These are phyloP conservation scores for Phytopythium sindhum DNA, from an alignment of 352 stramenopile genomes.

Conservation along the genomic window DNA sequence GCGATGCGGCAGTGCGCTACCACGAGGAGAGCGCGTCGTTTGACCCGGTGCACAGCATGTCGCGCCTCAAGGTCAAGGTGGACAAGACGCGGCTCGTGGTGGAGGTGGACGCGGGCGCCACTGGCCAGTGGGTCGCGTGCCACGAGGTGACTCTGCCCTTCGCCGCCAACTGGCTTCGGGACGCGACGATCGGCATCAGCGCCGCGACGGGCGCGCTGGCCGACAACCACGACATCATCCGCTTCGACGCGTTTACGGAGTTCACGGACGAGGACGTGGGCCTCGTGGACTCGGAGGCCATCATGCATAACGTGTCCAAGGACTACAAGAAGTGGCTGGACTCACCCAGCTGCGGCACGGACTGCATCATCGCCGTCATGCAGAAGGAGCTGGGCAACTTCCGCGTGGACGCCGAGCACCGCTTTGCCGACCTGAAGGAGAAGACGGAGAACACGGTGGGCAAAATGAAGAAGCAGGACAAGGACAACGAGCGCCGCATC, in stretches of 20 bases:
- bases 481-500: slow-evolving; percentile 72
- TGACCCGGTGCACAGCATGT: slow-evolving; percentile 78
- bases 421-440: slow-evolving; percentile 81
- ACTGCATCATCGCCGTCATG: slow-evolving; percentile 75
- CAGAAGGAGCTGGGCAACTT: slow-evolving; percentile 82
- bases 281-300: slow-evolving; percentile 55
- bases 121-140: slow-evolving; percentile 62
- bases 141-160: slow-evolving; percentile 67
- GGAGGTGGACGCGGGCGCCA: slow-evolving; percentile 62
- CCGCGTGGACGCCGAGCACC: slow-evolving; percentile 76
- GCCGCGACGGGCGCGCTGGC: slow-evolving; percentile 71
- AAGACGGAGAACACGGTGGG: slow-evolving; percentile 79
- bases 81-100: slow-evolving; percentile 48
- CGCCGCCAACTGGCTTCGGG: slow-evolving; percentile 50
- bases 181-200: slow-evolving; percentile 69
- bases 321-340: slow-evolving; percentile 84
- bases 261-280: slow-evolving; percentile 40
- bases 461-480: slow-evolving; percentile 74
- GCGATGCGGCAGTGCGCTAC: slow-evolving; percentile 76
- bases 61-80: slow-evolving; percentile 76
- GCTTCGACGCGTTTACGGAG: slow-evolving; percentile 68
- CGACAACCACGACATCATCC: slow-evolving; percentile 86
- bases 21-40: slow-evolving; percentile 77
- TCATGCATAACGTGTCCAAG: slow-evolving; percentile 82
- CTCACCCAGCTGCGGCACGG: slow-evolving; percentile 66